Evolutionary conservation across 495 filamentous ascomycete genomes (phyloP).

Genomic region (Xanthoparmelia taractica): DNA sequence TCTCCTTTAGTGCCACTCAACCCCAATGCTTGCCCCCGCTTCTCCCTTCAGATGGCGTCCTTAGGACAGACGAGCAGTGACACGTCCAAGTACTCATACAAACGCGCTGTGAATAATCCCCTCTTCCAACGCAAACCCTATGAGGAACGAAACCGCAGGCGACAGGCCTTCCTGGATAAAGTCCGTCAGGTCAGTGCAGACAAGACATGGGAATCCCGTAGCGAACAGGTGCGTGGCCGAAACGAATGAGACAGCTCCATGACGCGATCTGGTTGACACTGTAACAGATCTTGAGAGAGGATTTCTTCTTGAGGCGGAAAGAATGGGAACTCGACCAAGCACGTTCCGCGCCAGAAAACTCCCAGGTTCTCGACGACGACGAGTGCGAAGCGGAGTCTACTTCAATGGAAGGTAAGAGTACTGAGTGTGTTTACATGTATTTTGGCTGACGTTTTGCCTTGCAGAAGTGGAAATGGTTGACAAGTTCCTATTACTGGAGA

Average conservation of each 20-base stretch:
- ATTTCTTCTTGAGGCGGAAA: slow-evolving; percentile 38
- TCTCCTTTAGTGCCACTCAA: slow-evolving; percentile 16
- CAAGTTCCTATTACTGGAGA: slow-evolving; percentile 45
- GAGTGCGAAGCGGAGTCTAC: slow-evolving; percentile 34
- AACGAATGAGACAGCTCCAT: background rate
- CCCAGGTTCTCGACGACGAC: slow-evolving; percentile 28
- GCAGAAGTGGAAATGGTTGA: slow-evolving; percentile 34
- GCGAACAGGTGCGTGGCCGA: slow-evolving; percentile 59
- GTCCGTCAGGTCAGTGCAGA: slow-evolving; percentile 64
- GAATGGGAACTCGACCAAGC: slow-evolving; percentile 33
- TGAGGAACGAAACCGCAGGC: slow-evolving; percentile 33
- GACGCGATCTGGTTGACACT: background rate
- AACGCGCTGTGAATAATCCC: slow-evolving; percentile 21
- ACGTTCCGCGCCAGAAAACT: slow-evolving; percentile 27
- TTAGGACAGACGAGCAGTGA: background rate
- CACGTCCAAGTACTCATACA: background rate
- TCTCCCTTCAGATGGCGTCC: slow-evolving; percentile 9
- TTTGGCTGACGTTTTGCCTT: background rate
- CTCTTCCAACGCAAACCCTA: slow-evolving; percentile 13
- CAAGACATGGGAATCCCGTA: slow-evolving; percentile 59
- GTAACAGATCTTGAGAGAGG: slow-evolving; percentile 40
- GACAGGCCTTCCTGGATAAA: slow-evolving; percentile 65
- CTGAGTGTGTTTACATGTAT: background rate
- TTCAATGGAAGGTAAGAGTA: slow-evolving; percentile 2
- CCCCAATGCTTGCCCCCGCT: slow-evolving; percentile 13